Conservation (phyloP, 2,329 filamentous ascomycete species). For the Fusarium papillatum region DNA sequence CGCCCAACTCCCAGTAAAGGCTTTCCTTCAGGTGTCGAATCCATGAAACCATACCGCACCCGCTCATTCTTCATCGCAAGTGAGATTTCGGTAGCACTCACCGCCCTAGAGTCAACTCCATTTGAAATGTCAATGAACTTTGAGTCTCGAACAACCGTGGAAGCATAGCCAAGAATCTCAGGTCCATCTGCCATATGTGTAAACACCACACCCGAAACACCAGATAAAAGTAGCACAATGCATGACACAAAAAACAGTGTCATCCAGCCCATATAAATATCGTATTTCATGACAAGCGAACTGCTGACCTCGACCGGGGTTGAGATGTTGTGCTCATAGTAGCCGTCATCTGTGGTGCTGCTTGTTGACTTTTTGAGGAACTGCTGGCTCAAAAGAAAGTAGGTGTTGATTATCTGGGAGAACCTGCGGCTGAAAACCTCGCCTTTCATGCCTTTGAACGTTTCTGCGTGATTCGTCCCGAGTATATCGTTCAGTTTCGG, state of each 20-base stretch:
- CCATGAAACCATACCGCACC: not conserved
- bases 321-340: not conserved
- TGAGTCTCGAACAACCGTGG: not conserved
- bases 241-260: not conserved
- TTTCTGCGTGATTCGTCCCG: not conserved
- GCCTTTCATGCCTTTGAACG: not conserved
- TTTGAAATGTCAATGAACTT: not conserved
- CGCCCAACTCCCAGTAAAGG: not conserved
- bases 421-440: not conserved
- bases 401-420: not conserved
- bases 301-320: not conserved
- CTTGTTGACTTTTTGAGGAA: not conserved
- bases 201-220: not conserved
- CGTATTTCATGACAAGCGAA: not conserved
- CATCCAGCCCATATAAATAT: not conserved
- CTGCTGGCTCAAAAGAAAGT: not conserved
- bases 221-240: not conserved
- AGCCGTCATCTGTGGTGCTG: not conserved
- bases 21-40: not conserved
- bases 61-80: not conserved
- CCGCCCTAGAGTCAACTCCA: not conserved
- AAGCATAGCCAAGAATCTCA: not conserved
- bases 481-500: not conserved
- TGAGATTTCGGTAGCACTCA: not conserved
- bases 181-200: not conserved